Percentiles rank a stretch among this genome's conserved stretches.
phyloP scores from a whole-genome alignment of 73 alveolate genomes.

The Durusdinium trenchii region DNA sequence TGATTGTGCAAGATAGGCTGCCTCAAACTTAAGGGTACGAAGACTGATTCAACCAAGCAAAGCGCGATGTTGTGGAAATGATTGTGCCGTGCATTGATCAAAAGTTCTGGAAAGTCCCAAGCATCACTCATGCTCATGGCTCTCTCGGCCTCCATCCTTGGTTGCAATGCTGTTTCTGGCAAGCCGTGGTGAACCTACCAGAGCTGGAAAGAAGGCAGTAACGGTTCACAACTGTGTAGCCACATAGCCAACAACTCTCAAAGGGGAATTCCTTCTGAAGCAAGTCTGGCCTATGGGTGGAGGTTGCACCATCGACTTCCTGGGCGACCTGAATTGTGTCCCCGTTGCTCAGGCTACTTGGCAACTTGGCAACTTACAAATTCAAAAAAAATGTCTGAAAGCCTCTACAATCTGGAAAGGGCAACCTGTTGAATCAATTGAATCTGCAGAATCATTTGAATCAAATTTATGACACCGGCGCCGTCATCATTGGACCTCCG shows the following conservation, averaged over 20 bases:
- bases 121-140: neutral
- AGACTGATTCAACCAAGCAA: neutral
- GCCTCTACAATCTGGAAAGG: neutral
- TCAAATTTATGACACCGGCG: constrained; percentile 10
- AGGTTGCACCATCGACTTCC: constrained; percentile 61
- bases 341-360: neutral
- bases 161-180: constrained; percentile 56
- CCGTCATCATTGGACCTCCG: constrained; percentile 85
- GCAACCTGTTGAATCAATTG: neutral
- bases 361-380: neutral
- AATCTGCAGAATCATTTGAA: neutral
- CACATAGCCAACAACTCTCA: no score
- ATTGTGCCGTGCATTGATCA: neutral
- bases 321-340: constrained; percentile 51
- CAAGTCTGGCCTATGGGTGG: constrained; percentile 11
- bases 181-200: constrained; percentile 80
- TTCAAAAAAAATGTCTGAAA: no score
- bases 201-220: neutral
- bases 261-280: neutral
- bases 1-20: neutral
- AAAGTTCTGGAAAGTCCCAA: neutral
- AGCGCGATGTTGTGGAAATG: neutral
- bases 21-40: no score
- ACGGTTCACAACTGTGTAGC: neutral
- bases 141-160: constrained; percentile 50